Evolutionary conservation across 2,329 filamentous ascomycete species (phyloP).

Genomic region (Aspergillus pseudoviridinutans): DNA sequence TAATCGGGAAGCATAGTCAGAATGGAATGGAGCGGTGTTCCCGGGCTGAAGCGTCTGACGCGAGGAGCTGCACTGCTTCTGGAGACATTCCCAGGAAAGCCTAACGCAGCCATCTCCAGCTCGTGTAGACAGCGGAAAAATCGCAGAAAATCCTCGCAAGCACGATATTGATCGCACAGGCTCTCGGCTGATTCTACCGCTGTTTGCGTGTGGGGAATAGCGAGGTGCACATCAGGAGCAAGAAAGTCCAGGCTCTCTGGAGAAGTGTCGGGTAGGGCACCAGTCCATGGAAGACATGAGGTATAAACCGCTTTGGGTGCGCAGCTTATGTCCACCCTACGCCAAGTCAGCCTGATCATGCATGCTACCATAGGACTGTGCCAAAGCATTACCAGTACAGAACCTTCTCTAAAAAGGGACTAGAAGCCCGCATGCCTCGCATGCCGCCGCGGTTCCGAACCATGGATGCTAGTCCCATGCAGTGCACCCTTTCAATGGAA

Average conservation of each 20-base stretch:
- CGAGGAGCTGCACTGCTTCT: constrained; percentile 3
- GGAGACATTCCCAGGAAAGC: constrained; percentile 8
- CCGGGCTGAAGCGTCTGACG: constrained; percentile 17
- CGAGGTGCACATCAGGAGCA: constrained; percentile 17
- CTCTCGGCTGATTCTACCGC: constrained; percentile 15
- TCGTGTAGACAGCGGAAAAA: constrained; percentile 27
- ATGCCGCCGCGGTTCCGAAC: constrained; percentile 28
- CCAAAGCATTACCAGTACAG: constrained; percentile 25
- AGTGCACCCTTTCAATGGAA: constrained; percentile 28
- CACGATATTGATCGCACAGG: constrained; percentile 18
- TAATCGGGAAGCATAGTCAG: constrained; percentile 29
- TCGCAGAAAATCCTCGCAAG: constrained; percentile 29
- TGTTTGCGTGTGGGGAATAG: constrained; percentile 8
- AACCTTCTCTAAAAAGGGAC: constrained; percentile 28
- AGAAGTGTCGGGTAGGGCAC: constrained; percentile 18
- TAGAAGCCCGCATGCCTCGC: constrained; percentile 24
- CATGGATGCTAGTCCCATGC: constrained; percentile 25
- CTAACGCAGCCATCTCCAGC: constrained; percentile 19
- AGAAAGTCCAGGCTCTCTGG: constrained; percentile 22
- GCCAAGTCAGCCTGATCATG: constrained; percentile 1
- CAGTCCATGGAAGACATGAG: constrained; percentile 27
- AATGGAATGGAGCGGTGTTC: constrained; percentile 23
- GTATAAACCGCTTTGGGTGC: constrained; percentile 27
- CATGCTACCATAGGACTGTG: not conserved
- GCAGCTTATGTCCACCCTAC: constrained; percentile 31